Base-by-base conservation (phyloP, 495 filamentous ascomycete species). In the Penicillium verhagenii region DNA sequence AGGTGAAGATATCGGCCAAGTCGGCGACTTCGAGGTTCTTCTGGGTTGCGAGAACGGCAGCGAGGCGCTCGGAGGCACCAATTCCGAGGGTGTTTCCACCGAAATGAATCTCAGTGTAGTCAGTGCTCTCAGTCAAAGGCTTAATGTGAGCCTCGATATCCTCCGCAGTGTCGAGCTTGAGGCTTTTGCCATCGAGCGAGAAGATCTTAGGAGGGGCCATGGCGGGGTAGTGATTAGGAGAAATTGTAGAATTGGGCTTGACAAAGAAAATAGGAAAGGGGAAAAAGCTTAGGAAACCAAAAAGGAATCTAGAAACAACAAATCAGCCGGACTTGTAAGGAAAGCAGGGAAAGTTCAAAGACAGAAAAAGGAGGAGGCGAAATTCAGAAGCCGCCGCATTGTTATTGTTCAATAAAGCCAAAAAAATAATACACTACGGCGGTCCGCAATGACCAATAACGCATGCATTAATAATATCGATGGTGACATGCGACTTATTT, bases 1-100 rank as follows among this genome's bases (percentile, higher is more conserved):
- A 88, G 52, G 94, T 98, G 75, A 97, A 98, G 76, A 98, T 95
- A 69, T 98, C 94, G 69, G 91, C 92, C 50, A 97, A 76, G 71
- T 96, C 93, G 66, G 90, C 92, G 52, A 86, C 75, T 82, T 92
- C 71, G 40, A 98, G 81, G 56, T 79, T 84, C 73, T 88, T 90
- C 71, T 96, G 92, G 26, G 86, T 85, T 57, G 83, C 77, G 37
- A 97, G 80, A 44, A 91, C 84, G 48, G 88, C 80, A 50, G 89
- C 92, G 21, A 97, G 82, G 37, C 88, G 83, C 66, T 90, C 84
- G 66, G 85, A 92, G 37, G 95, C 94, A 23, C 87, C 88, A 53
- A 96, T 83, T 49, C 94, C 94, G 21, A 97, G 73, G 6, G 95
- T 97, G 75, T 97, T 97, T 44, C 93, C 94, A 26, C 86, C 80